phyloP scores from a whole-genome alignment of 148 eudicot species.

The Rhododendron mucronatum region DNA sequence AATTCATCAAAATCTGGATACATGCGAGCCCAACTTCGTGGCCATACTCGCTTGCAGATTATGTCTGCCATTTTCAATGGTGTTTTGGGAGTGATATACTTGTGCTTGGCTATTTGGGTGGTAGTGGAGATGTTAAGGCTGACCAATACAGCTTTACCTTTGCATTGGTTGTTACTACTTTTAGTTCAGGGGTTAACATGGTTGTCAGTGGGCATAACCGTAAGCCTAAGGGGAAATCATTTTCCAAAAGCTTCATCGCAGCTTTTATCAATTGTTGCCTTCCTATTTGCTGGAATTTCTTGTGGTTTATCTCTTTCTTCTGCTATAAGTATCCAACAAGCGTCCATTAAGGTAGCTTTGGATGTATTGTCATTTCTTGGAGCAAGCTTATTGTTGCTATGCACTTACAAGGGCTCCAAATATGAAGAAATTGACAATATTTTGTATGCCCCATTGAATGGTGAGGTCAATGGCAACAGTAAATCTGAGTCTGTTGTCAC shows the following conservation, averaged over 20 bases:
- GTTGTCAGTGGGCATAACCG: conserved; percentile 38
- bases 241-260: conserved; percentile 26
- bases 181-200: conserved; percentile 59
- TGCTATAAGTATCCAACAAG: conserved; percentile 26
- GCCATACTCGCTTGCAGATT: conserved; percentile 36
- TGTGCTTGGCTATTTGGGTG: conserved; percentile 46
- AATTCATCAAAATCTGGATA: conserved; percentile 22
- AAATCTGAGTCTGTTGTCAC: conserved; percentile 25
- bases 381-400: conserved; percentile 52
- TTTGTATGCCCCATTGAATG: conserved; percentile 51
- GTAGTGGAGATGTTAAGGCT: conserved; percentile 31
- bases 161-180: conserved; percentile 51
- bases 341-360: conserved; percentile 37
- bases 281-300: conserved; percentile 37
- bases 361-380: conserved; percentile 62
- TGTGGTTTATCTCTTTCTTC: conserved; percentile 36
- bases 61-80: conserved; percentile 53
- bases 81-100: conserved; percentile 48
- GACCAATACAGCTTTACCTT: conserved; percentile 28
- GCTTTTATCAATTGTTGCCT: conserved; percentile 40
- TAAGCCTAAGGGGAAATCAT: conserved; percentile 37
- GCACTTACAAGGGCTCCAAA: conserved; percentile 52
- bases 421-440: conserved; percentile 28
- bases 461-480: conserved; percentile 18
- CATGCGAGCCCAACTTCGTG: conserved; percentile 15